Evolutionary conservation across 2,329 filamentous ascomycete species (phyloP), one percentile per base, ranked within the genome.

Genomic region (Tolypocladium ophioglossoides): DNA sequence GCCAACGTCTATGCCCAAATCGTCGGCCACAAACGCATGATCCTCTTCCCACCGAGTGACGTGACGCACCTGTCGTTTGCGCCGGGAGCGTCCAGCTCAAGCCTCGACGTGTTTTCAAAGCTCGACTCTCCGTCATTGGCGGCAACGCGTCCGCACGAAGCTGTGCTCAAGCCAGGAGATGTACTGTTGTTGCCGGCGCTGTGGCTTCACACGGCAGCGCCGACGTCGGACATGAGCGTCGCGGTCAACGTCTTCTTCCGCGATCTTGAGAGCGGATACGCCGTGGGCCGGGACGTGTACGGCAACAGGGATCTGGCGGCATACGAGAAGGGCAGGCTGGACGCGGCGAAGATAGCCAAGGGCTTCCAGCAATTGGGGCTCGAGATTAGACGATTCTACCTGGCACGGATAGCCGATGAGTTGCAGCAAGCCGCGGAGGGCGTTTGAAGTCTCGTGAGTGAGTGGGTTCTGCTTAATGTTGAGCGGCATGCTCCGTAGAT

Each of bases 241-340:
- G 89, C 89, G 1, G 84, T 96, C n/a, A 96, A 96, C 66, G 80
- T 92, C 32, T 96, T 96, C 73, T 96, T 95, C 72, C 82, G 84
- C 46, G 85, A 84, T 57, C 73, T 94, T 11, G 73, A 83, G 3
- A 72, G 67, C 3, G 83, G 80, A 1, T 94, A 94, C 66, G 83
- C 89, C 1, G 68, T 78, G 1, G 90, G 91, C 1, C 80, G 84
- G 59, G 91, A 96, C 66, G 86, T 95, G 0, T 96, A 96, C 65
- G 91, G 89, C 1, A 96, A 95, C 65, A 78, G 89, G 40, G 91
- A 96, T 68, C 68, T 96, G 51, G 85, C 86, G 40, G 87, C 86
- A 1, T 95, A 95, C 65, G 89, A 95, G 66, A 90, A 87, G 62
- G 88, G 87, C 0, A 78, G 91, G 52, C 78, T 80, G 58, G 87